A percentile compares a stretch with the other conserved stretches of the same genome.
Conservation (phyloP, 345 rosid genomes). For the Clarkia xantiana region DNA sequence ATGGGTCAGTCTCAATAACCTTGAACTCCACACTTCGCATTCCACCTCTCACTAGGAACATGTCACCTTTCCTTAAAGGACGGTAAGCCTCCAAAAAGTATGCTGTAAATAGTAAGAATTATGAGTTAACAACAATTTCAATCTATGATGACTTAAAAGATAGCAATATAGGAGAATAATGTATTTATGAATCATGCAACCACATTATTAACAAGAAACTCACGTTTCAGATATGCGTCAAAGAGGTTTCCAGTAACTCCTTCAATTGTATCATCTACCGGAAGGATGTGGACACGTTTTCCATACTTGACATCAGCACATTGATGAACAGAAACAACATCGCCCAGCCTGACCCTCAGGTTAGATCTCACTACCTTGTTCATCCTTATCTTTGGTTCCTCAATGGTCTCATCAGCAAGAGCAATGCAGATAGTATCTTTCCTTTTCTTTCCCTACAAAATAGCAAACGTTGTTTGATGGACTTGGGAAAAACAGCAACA, state of each 20-base stretch:
- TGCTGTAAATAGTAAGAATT: slow-evolving; percentile 30
- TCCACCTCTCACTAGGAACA: slow-evolving; percentile 93
- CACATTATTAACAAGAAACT: slow-evolving; percentile 13
- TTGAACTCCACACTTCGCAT: slow-evolving; percentile 95
- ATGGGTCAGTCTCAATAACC: slow-evolving; percentile 78
- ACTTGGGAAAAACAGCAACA: not conserved
- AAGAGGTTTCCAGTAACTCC: slow-evolving; percentile 88
- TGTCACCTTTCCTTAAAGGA: slow-evolving; percentile 87
- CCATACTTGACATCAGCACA: slow-evolving; percentile 93
- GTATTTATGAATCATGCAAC: too few species aligned
- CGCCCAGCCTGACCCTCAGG: slow-evolving; percentile 84
- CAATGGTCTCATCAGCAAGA: slow-evolving; percentile 68
- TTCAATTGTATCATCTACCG: slow-evolving; percentile 80
- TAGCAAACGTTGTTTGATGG: not conserved
- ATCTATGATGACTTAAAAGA: not conserved
- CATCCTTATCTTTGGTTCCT: slow-evolving; percentile 82
- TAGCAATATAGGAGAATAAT: not conserved
- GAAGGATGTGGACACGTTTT: slow-evolving; percentile 87
- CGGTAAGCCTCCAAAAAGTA: slow-evolving; percentile 90
- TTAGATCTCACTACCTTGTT: slow-evolving; percentile 79
- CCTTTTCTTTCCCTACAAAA: slow-evolving; percentile 63
- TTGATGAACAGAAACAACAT: slow-evolving; percentile 79
- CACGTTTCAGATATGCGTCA: slow-evolving; percentile 85
- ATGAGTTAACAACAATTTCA: not conserved
- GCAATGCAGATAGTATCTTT: slow-evolving; percentile 80